Evolutionary conservation across 2,329 filamentous ascomycete species (phyloP), one percentile per base, ranked within the genome.

Genomic region (Pseudogymnoascus sp.): DNA sequence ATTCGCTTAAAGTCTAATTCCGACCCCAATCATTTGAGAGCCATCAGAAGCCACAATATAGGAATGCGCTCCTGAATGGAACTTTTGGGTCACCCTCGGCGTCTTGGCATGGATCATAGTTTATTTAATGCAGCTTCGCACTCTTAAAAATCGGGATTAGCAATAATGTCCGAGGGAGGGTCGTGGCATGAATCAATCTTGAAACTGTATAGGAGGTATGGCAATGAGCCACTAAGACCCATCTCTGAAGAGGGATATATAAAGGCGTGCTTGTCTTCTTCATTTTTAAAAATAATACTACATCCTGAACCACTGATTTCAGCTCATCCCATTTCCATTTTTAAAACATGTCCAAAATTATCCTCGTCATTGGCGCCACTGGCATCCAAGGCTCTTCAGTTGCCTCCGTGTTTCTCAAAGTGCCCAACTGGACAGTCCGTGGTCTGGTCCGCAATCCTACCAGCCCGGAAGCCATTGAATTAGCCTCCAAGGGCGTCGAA

Each of bases 401-500:
- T 50, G 67, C 66, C n/a, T 39, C 63, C 5, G 62, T 62, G 5
- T 67, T 69, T 43, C 63, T 68, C 57, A 37, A 41, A 2, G 60
- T 62, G 4, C 60, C 59, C 3, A 63, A 64, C 22, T 67, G 64
- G 62, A 57, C n/a, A 0, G 59, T 68, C 30, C 60, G 67, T 16
- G 67, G 63, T 43, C 38, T 69, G 25, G 65, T 67, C 14, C 66
- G 67, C 39, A 57, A 63, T 47, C 30, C 58, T 14, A 54, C 61
- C 14, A 64, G 63, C 6, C 38, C 60, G 5, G 18, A 36, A 2
- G 73, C 78, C 0, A 63, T 70, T 41, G 66, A 70, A n/a, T 72
- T 79, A 14, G 64, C 68, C 2, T 65, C 65, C 0, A 68, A 70
- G 8, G 79, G 78, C 0, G 73, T 70, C 20, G 76, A 81, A 61